Evolutionary conservation across 139 green algal species (phyloP), one percentile per base, ranked within the genome.

Genomic region (Asterochloris erici): DNA sequence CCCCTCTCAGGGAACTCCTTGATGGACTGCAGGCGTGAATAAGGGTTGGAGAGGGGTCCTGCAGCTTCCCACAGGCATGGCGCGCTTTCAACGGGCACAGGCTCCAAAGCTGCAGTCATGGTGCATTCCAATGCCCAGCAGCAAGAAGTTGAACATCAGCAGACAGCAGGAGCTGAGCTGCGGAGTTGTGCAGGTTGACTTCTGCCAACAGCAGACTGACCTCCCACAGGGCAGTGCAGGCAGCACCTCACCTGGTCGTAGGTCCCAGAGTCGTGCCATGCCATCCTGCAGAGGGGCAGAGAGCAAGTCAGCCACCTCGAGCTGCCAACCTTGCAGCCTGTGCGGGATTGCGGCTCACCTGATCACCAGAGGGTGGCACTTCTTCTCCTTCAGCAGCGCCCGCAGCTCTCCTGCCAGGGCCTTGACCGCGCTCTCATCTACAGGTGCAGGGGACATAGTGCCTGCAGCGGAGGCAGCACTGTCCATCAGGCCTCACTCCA

Each of bases 231-330:
- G 6, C 38, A 54, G 38, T 54, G 21, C 10, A 21, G 17, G 66
- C 66, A 21, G 28, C 19, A 68, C 19, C 74, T 29, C 10, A 79
- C 86, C 81, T 90, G 88, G 76, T 90, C 85, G 77, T 95, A 96
- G 21, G 89, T 94, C 73, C 93, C 93, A 14, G 82, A 69, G 84
- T 96, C 93, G 74, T 96, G 91, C 91, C 92, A 96, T 0, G 88
- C 92, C 13, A 94, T 79, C 0, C 38, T 79, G 66, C 94, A 91
- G 19, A 95, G 84, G 66, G 94, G 79, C 79, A 78, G 12, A 63
- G 63, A 74, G 13, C 23, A 10, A 60, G 70, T 21, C 21, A 21
- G 17, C 19, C 17, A 47, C 15, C 69, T 71, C 13, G 63, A 71
- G 21, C 29, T 63, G 63, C 13, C 54, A 81, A 19, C 70, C 28